A percentile compares a stretch with the other conserved stretches of the same genome.
These are phyloP conservation scores for Triangularia verruculosa DNA, from an alignment of 2,329 filamentous ascomycete genomes.

Conservation along the genomic window DNA sequence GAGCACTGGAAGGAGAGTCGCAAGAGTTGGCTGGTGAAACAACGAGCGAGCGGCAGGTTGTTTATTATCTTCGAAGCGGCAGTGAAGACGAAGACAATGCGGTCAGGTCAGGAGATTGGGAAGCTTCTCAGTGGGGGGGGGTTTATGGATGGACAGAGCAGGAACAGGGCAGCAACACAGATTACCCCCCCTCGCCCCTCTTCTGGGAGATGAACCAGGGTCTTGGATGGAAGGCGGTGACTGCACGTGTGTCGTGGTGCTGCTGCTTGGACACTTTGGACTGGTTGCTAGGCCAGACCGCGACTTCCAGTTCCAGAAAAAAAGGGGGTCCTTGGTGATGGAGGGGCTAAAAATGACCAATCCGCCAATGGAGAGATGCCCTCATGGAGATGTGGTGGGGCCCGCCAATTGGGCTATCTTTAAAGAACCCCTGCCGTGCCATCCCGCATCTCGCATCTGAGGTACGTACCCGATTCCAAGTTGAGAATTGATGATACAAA, in stretches of 20 bases:
- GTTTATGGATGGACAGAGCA: background rate
- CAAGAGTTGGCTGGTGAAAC: background rate
- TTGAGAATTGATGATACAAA: background rate
- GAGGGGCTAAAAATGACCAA: slow-evolving; percentile 27
- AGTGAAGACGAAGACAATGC: background rate
- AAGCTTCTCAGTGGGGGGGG: background rate
- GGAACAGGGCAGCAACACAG: slow-evolving; percentile 11
- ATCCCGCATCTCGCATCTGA: slow-evolving; percentile 13
- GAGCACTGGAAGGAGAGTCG: background rate
- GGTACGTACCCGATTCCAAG: too few species aligned
- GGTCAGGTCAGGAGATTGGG: background rate
- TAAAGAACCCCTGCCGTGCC: slow-evolving; percentile 15
- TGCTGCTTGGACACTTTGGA: slow-evolving; percentile 12
- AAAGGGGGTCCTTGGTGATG: slow-evolving; percentile 22
- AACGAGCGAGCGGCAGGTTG: background rate
- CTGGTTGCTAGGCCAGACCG: slow-evolving; percentile 17
- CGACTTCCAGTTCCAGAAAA: slow-evolving; percentile 21
- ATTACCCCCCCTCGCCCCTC: slow-evolving; percentile 5
- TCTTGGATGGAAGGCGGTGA: slow-evolving; percentile 14
- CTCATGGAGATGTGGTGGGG: slow-evolving; percentile 16
- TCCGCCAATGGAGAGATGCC: slow-evolving; percentile 7
- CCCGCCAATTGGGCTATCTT: slow-evolving; percentile 9
- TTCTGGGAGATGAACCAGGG: slow-evolving; percentile 3
- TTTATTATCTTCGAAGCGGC: background rate
- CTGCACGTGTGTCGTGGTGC: slow-evolving; percentile 12